Conservation (phyloP, 2,329 filamentous ascomycete species). For the Elsinoe perseae region DNA sequence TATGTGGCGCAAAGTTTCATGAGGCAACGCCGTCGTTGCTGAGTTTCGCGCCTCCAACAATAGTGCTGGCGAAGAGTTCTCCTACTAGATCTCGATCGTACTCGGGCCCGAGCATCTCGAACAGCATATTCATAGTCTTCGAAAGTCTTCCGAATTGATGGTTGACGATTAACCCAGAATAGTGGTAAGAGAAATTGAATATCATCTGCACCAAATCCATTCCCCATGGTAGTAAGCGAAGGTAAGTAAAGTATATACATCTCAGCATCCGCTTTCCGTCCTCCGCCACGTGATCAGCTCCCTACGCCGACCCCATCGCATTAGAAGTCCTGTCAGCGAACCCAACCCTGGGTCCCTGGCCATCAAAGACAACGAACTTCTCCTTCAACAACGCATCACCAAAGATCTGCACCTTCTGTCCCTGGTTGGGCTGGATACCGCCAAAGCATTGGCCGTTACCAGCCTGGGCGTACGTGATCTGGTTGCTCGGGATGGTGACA, state of each 20-base stretch:
- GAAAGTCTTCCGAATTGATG: too few relatives aligned
- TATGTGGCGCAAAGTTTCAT: too few relatives aligned
- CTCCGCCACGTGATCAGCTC: neutral
- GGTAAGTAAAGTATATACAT: constrained; percentile 11
- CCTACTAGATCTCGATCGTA: too few relatives aligned
- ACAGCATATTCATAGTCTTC: too few relatives aligned
- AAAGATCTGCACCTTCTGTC: constrained; percentile 51
- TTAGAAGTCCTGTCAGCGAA: constrained; percentile 38
- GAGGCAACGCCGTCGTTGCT: too few relatives aligned
- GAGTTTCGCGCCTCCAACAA: too few relatives aligned
- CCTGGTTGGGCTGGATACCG: constrained; percentile 53
- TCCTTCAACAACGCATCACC: constrained; percentile 56
- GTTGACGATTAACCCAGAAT: too few relatives aligned
- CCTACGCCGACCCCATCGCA: neutral
- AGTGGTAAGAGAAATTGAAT: neutral
- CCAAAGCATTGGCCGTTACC: constrained; percentile 55
- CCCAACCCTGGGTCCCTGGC: constrained; percentile 45
- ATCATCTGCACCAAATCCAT: neutral
- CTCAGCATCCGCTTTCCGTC: neutral
- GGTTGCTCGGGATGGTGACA: constrained; percentile 26
- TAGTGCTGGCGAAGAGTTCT: too few relatives aligned
- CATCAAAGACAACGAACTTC: constrained; percentile 54
- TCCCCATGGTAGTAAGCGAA: neutral
- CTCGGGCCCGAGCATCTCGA: too few relatives aligned
- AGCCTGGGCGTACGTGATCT: constrained; percentile 48